These are phyloP conservation scores for Lipomyces sp. DNA, from an alignment of 805 yeast species.

Conservation along the genomic window DNA sequence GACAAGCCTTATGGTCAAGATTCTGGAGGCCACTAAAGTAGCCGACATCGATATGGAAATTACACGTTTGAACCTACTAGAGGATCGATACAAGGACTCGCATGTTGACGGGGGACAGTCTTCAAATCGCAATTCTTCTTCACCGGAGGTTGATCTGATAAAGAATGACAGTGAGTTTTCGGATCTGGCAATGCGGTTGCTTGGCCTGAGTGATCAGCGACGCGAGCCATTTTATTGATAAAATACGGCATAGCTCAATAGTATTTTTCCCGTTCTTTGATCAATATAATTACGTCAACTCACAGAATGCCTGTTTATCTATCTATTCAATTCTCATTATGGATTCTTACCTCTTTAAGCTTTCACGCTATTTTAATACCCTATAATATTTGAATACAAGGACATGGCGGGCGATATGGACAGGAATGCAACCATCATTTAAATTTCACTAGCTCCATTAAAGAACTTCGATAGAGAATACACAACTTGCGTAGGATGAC, in stretches of 20 bases:
- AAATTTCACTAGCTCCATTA: background rate
- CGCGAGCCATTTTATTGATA: background rate
- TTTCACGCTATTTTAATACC: background rate
- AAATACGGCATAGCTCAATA: background rate
- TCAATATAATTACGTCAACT: background rate
- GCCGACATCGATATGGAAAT: background rate
- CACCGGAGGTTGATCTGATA: background rate
- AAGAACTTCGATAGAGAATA: background rate
- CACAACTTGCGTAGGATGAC: background rate
- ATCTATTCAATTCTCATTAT: background rate
- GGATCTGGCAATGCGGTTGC: background rate
- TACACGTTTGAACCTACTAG: background rate
- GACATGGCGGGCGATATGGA: background rate
- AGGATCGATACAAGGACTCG: background rate
- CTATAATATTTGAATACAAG: background rate
- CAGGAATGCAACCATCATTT: background rate
- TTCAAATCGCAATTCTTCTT: no score
- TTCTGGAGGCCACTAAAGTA: background rate
- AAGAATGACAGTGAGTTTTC: background rate
- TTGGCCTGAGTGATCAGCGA: background rate
- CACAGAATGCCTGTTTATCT: background rate
- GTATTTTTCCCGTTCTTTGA: background rate
- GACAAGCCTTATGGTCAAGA: constrained; percentile 9
- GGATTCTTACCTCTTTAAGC: background rate
- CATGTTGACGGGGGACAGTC: background rate